A percentile compares a stretch with the other conserved stretches of the same genome.
Evolutionary conservation across 345 rosid genomes (phyloP).

Genomic region (Dipteronia sinensis): DNA sequence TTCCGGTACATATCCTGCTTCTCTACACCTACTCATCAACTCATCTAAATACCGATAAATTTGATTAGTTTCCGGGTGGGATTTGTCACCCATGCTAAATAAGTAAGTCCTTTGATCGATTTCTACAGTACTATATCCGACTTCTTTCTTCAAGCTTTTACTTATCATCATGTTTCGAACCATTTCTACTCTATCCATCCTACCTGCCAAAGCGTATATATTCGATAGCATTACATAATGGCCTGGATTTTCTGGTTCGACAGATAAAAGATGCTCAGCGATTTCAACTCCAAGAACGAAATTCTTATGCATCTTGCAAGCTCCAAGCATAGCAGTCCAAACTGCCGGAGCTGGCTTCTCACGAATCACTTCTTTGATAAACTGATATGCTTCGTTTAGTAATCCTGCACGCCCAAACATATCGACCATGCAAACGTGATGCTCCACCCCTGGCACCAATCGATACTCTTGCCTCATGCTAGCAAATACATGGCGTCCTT

Average conservation of each 20-base stretch:
- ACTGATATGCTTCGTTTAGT: slow-evolving; percentile 60
- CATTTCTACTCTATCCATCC: slow-evolving; percentile 62
- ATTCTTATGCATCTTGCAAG: slow-evolving; percentile 90
- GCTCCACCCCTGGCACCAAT: slow-evolving; percentile 66
- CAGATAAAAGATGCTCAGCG: slow-evolving; percentile 66
- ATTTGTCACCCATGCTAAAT: slow-evolving; percentile 81
- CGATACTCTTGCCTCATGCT: slow-evolving; percentile 55
- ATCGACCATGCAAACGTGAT: slow-evolving; percentile 81
- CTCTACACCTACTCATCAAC: slow-evolving; percentile 63
- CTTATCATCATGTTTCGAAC: slow-evolving; percentile 67
- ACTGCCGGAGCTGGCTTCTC: slow-evolving; percentile 62
- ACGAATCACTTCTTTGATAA: slow-evolving; percentile 46
- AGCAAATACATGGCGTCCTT: slow-evolving; percentile 50
- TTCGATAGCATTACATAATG: slow-evolving; percentile 90
- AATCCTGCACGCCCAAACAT: slow-evolving; percentile 87
- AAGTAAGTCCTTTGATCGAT: slow-evolving; percentile 49
- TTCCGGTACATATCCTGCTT: slow-evolving; percentile 62
- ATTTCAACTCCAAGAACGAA: slow-evolving; percentile 69
- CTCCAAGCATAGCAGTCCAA: slow-evolving; percentile 95
- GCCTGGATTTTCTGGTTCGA: slow-evolving; percentile 86
- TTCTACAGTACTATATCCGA: slow-evolving; percentile 73
- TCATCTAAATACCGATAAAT: slow-evolving; percentile 66
- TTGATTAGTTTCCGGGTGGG: slow-evolving; percentile 53
- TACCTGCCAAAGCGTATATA: slow-evolving; percentile 76
- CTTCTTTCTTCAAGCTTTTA: slow-evolving; percentile 65